These are phyloP conservation scores for Mallotus repandus DNA, from an alignment of 441 rosid species.

Conservation along the genomic window DNA sequence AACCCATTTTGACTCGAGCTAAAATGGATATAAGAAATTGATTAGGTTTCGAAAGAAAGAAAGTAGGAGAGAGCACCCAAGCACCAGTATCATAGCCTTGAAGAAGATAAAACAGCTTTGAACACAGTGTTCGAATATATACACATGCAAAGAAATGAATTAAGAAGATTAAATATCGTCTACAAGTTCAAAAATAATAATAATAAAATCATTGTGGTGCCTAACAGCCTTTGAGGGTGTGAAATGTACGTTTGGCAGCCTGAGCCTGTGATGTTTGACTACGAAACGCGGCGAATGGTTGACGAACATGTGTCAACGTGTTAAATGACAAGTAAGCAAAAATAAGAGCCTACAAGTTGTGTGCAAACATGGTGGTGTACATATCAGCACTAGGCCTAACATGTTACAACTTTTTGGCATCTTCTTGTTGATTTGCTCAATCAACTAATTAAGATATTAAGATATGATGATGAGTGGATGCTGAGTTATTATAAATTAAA, in stretches of 20 bases:
- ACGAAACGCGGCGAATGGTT: conserved; percentile 8
- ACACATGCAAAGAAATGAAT: not conserved
- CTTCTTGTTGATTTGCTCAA: conserved; percentile 7
- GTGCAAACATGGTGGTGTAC: conserved; percentile 32
- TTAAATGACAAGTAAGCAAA: conserved; percentile 26
- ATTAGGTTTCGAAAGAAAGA: not conserved
- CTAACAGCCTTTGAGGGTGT: conserved; percentile 58
- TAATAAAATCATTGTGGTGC: conserved; percentile 28
- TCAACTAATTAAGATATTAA: not conserved
- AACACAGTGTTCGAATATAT: not conserved
- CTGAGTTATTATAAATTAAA: conserved; percentile 28
- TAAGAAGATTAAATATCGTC: no score
- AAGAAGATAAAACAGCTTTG: not conserved
- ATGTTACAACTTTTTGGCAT: conserved; percentile 1
- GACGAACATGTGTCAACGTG: conserved; percentile 20
- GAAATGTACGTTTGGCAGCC: conserved; percentile 45
- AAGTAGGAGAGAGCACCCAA: not conserved
- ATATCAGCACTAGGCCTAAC: conserved; percentile 55
- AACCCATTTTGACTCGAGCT: conserved; percentile 31
- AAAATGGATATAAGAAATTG: no score
- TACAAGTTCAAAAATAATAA: no score
- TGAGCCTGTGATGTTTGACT: conserved; percentile 42
- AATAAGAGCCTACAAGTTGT: not conserved
- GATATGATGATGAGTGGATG: conserved; percentile 48
- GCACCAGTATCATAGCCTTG: not conserved